Evolutionary conservation across 768 basidiomycete genomes (phyloP).

Genomic region (Naganishia onofrii): DNA sequence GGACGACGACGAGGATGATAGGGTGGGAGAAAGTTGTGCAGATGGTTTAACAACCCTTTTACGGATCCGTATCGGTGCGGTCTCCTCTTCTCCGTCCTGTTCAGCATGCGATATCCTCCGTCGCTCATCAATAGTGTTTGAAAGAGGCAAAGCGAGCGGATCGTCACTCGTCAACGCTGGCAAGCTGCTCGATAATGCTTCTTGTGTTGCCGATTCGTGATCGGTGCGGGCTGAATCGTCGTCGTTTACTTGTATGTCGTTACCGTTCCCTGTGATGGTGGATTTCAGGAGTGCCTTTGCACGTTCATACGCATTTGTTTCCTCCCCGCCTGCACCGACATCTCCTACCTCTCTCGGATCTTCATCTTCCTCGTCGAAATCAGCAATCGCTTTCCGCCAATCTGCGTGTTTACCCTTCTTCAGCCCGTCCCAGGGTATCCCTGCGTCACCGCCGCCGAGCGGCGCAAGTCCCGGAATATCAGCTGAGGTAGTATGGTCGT

Average conservation of each 20-base stretch:
- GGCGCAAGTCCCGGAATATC: too few species aligned
- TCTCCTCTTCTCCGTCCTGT: constrained; percentile 6
- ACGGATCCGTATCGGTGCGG: background rate
- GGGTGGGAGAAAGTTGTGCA: background rate
- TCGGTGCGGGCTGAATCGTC: too few species aligned
- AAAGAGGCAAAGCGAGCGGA: background rate
- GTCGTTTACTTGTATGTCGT: too few species aligned
- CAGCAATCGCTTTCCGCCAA: background rate
- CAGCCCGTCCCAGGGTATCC: background rate
- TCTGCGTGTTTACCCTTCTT: constrained; percentile 4
- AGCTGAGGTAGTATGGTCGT: background rate
- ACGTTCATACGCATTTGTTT: background rate
- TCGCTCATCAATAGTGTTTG: background rate
- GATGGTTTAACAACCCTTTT: background rate
- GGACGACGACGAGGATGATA: background rate
- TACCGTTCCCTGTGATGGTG: too few species aligned
- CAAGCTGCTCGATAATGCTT: constrained; percentile 3
- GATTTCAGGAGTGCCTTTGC: background rate
- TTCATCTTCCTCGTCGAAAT: too few species aligned
- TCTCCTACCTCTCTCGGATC: too few species aligned
- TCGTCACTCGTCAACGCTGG: constrained; percentile 11
- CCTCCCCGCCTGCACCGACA: background rate
- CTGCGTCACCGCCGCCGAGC: too few species aligned
- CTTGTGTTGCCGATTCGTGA: background rate
- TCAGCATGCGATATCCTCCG: background rate